Conservation (phyloP, 257 asterid genomes). For the Datura wrightii region DNA sequence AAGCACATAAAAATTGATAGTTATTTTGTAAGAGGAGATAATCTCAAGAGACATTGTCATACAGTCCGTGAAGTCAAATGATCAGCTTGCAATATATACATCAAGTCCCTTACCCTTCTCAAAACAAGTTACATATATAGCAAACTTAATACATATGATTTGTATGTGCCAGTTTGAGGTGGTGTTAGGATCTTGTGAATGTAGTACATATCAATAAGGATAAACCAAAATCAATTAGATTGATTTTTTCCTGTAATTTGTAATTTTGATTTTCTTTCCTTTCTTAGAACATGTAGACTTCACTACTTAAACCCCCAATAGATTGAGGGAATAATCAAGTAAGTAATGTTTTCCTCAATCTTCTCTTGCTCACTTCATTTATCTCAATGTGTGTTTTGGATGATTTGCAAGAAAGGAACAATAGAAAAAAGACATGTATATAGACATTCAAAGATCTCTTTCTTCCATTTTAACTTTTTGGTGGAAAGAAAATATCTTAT, state of each 20-base stretch:
- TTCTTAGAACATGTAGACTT: not conserved
- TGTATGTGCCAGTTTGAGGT: not conserved
- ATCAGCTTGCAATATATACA: not conserved
- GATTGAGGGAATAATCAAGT: not conserved
- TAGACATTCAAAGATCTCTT: conserved; percentile 1
- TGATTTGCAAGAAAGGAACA: not conserved
- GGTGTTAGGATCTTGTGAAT: not conserved
- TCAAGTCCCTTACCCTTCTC: not conserved
- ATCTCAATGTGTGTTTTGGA: not conserved
- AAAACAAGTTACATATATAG: not conserved
- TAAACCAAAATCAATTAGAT: conserved; percentile 3
- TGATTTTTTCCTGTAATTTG: conserved; percentile 14
- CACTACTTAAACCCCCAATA: too few species aligned
- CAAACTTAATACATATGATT: not conserved
- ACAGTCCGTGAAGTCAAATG: not conserved
- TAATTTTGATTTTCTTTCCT: not conserved
- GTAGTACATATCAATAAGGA: not conserved
- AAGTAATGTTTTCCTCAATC: conserved; percentile 15
- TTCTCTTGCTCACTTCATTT: not conserved
- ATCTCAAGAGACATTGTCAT: conserved; percentile 18
- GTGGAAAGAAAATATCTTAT: not conserved
- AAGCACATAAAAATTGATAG: not conserved
- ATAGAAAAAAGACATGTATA: not conserved
- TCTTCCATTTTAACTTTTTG: not conserved
- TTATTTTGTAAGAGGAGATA: not conserved